Evolutionary conservation across 2,329 filamentous ascomycete species (phyloP).

Genomic region (Colletotrichum sp.): DNA sequence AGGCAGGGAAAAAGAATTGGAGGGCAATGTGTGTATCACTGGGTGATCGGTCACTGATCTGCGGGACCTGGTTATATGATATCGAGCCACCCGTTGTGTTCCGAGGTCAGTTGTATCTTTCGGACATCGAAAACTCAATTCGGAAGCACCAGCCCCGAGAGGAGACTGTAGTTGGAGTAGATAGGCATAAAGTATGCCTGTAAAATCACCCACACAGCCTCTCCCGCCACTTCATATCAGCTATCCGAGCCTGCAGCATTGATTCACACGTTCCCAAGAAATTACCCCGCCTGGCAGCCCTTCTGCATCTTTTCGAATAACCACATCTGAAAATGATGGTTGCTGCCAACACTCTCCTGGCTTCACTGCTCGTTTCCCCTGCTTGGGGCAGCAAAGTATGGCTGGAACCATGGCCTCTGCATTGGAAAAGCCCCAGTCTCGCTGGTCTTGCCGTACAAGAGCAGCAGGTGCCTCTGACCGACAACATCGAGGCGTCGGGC

Average conservation of each 20-base stretch:
- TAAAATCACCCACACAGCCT: rapidly evolving
- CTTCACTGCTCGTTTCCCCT: not conserved
- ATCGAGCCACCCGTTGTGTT: not conserved
- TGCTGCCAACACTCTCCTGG: not conserved
- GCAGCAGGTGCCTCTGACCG: not conserved
- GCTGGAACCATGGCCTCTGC: not conserved
- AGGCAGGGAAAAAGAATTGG: rapidly evolving
- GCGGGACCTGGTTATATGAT: not conserved
- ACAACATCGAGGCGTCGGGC: not conserved
- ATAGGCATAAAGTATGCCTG: not conserved
- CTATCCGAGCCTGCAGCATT: not conserved
- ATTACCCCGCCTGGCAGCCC: not conserved
- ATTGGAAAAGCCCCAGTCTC: not conserved
- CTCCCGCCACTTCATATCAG: not conserved
- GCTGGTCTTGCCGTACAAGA: not conserved
- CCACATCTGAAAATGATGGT: not conserved
- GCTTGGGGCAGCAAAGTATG: not conserved
- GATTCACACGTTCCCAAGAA: not conserved
- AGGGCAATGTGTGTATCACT: not conserved
- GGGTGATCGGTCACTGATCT: not conserved
- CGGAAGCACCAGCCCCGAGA: not conserved
- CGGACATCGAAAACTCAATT: not conserved
- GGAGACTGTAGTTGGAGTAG: not conserved
- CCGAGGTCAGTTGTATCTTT: not conserved
- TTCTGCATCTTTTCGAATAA: not conserved